phyloP scores from a whole-genome alignment of 2,329 filamentous ascomycete species.

The Triangularia verruculosa region DNA sequence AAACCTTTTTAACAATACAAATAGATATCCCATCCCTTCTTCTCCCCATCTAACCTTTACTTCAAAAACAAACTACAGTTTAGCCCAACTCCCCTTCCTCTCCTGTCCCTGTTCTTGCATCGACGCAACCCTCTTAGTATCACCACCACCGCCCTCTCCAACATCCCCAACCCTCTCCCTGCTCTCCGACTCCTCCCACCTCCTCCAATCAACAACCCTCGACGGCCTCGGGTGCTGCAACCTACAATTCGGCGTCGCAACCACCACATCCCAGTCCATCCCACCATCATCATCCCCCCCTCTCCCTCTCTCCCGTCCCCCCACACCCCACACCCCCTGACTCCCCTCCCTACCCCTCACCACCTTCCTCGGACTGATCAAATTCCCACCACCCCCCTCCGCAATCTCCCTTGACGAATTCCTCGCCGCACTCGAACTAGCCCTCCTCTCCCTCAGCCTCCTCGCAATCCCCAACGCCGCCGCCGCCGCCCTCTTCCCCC shows the following conservation, averaged over 20 bases:
- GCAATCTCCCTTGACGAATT: neutral
- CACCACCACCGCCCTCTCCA: neutral
- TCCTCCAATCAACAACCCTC: constrained; percentile 28
- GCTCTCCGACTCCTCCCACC: constrained; percentile 17
- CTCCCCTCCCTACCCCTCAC: neutral
- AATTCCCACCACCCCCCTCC: neutral
- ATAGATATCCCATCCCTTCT: too few relatives aligned
- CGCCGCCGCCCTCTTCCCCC: constrained; percentile 25
- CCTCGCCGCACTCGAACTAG: constrained; percentile 4
- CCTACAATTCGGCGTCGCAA: constrained; percentile 27
- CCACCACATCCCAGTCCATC: constrained; percentile 16
- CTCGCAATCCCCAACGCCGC: constrained; percentile 22
- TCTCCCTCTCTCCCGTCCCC: neutral
- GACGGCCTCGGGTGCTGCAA: constrained; percentile 32
- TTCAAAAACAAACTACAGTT: neutral
- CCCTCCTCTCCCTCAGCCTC: constrained; percentile 20
- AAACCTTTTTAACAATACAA: neutral
- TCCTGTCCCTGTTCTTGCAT: neutral
- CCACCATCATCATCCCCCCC: too few relatives aligned
- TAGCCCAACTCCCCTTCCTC: neutral
- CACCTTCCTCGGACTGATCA: neutral
- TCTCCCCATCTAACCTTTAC: neutral
- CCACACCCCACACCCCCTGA: neutral
- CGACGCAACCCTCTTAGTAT: neutral
- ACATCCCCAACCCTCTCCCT: neutral